A percentile compares a stretch with the other conserved stretches of the same genome.
These are phyloP conservation scores for Neofusicoccum kwambonambiense DNA, from an alignment of 2,329 filamentous ascomycete species.

Conservation along the genomic window DNA sequence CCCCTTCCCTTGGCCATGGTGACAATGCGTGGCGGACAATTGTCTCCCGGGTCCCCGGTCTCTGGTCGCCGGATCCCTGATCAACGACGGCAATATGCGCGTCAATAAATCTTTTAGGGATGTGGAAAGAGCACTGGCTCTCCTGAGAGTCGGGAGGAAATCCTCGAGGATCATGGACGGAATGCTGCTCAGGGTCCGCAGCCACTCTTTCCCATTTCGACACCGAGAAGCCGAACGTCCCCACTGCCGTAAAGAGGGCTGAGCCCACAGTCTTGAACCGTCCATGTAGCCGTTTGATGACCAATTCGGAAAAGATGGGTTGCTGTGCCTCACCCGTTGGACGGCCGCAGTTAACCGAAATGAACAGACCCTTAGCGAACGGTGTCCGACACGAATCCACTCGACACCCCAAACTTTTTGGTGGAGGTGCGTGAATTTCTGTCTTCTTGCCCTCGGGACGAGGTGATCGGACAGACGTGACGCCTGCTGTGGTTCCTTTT, in stretches of 20 bases:
- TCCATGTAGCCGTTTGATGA: neutral
- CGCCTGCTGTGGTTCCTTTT: neutral
- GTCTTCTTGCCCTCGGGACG: neutral
- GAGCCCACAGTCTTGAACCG: neutral
- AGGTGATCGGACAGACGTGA: neutral
- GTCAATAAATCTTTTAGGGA: neutral
- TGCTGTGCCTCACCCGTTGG: conserved; percentile 5
- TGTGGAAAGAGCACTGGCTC: neutral
- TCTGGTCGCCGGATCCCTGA: conserved; percentile 10
- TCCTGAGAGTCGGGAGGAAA: neutral
- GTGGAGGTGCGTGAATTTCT: neutral
- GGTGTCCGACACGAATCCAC: neutral
- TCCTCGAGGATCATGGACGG: neutral
- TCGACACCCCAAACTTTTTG: neutral
- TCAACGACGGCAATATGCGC: neutral
- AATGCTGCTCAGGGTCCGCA: no score
- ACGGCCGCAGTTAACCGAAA: neutral
- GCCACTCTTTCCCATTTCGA: no score
- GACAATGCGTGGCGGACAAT: conserved; percentile 3
- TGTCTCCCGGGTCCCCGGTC: neutral
- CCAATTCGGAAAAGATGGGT: neutral
- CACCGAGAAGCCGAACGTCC: no score
- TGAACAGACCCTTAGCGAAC: conserved; percentile 10
- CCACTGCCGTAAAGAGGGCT: no score
- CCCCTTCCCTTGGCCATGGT: neutral